Evolutionary conservation across 2,329 filamentous ascomycete species (phyloP).

Genomic region (Aspergillus carbonarius): DNA sequence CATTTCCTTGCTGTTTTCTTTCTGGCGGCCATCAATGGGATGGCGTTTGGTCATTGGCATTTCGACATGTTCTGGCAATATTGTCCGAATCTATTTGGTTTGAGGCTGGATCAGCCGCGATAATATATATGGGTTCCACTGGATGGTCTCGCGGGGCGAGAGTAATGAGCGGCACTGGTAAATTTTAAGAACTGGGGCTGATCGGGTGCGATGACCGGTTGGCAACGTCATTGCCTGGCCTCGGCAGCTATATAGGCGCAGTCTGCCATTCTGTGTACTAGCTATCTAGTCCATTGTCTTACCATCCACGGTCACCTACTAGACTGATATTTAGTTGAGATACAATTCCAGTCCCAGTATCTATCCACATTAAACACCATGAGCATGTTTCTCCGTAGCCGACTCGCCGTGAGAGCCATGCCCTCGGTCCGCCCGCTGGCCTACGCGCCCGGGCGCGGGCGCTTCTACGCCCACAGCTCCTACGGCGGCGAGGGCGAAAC

Average conservation of each 20-base stretch:
- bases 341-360: not conserved
- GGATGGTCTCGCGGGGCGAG: not conserved
- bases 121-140: not conserved
- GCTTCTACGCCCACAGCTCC: conserved; percentile 20
- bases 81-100: conserved; percentile 5
- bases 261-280: too few relatives aligned
- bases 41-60: conserved; percentile 1
- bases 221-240: conserved; percentile 1
- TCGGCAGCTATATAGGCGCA: not conserved
- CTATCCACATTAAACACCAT: not conserved
- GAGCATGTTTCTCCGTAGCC: conserved; percentile 4
- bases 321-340: too few relatives aligned
- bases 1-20: not conserved
- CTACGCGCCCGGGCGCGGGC: not conserved
- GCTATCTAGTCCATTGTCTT: too few relatives aligned
- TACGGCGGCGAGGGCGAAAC: conserved; percentile 20
- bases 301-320: too few relatives aligned
- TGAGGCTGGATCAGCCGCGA: not conserved
- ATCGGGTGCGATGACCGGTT: not conserved
- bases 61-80: conserved; percentile 10
- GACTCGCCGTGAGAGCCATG: not conserved
- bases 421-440: not conserved
- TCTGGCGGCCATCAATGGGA: not conserved
- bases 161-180: not conserved
- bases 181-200: not conserved